phyloP scores from a whole-genome alignment of 345 rosid genomes.

The Gossypium anomalum region DNA sequence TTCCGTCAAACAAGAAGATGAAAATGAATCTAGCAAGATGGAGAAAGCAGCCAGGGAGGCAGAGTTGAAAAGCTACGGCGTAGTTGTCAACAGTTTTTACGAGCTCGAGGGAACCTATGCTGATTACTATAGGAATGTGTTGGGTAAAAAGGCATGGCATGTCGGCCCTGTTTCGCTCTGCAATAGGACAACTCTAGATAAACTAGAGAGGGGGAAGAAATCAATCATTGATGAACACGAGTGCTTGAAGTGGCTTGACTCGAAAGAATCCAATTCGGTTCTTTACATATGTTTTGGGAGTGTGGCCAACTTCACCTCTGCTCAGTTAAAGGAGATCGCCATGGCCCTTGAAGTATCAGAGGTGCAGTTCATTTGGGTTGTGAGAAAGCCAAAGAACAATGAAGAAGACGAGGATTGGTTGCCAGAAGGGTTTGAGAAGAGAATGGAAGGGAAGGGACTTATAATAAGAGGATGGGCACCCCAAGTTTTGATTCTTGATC shows the following conservation, averaged over 20 bases:
- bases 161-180: constrained; percentile 51
- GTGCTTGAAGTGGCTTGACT: constrained; percentile 41
- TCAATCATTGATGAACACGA: constrained; percentile 21
- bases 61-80: neutral
- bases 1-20: neutral
- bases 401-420: constrained; percentile 24
- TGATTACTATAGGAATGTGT: constrained; percentile 33
- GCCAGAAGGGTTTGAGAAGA: constrained; percentile 29
- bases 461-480: constrained; percentile 65
- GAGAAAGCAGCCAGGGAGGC: neutral
- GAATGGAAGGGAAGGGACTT: constrained; percentile 34
- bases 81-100: constrained; percentile 57
- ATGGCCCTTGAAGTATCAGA: neutral
- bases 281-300: constrained; percentile 19
- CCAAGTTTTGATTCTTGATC: constrained; percentile 52
- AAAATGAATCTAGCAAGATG: neutral
- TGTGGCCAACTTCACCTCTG: neutral
- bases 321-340: neutral
- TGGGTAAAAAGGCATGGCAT: constrained; percentile 48
- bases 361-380: constrained; percentile 43
- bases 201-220: constrained; percentile 30
- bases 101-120: constrained; percentile 64
- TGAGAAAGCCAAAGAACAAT: constrained; percentile 24
- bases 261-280: constrained; percentile 33
- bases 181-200: constrained; percentile 25